phyloP scores from a whole-genome alignment of 208 protist genomes.

The Trichomonas gallinae region DNA sequence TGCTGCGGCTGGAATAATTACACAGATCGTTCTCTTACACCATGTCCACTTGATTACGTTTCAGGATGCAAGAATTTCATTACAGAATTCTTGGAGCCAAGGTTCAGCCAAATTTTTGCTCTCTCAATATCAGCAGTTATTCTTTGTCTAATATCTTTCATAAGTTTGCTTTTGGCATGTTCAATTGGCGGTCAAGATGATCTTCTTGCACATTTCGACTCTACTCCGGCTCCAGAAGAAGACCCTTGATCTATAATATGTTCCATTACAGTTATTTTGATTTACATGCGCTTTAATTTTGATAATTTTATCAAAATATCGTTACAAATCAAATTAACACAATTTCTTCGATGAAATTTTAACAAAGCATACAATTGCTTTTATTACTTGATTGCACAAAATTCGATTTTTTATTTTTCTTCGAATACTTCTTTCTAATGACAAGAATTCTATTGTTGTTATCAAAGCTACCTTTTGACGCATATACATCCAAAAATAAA shows the following conservation, averaged over 20 bases:
- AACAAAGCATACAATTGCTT: no score
- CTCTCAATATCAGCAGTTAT: neutral
- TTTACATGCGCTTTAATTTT: neutral
- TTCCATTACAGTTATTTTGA: neutral
- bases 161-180: neutral
- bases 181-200: neutral
- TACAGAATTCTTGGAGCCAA: neutral
- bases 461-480: no score
- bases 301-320: neutral
- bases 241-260: no score
- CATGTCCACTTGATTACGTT: neutral
- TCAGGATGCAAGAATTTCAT: neutral
- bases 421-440: no score
- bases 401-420: no score
- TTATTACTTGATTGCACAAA: no score
- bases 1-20: neutral
- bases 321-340: no score
- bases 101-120: neutral
- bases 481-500: no score
- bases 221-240: no score
- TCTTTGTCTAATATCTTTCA: neutral
- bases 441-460: no score
- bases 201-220: neutral
- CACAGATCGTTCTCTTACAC: neutral
- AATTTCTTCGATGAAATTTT: no score